Base-by-base conservation (phyloP, 2,329 filamentous ascomycete species). In the Pseudonectria buxi region DNA sequence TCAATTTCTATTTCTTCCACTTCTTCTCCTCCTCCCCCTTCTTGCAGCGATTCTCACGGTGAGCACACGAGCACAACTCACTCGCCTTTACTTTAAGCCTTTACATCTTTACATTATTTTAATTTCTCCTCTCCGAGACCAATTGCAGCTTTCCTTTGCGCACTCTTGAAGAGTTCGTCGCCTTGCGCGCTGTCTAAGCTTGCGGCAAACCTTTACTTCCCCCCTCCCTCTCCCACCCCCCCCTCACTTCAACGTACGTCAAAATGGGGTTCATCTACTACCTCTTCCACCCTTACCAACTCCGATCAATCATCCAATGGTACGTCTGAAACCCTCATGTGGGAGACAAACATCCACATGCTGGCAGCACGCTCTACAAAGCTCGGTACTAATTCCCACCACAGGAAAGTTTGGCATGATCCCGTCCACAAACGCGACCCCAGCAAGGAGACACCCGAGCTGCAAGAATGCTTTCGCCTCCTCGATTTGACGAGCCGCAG, bases 391-490 rank as follows among this genome's bases (percentile, higher is more conserved):
- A 22, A 22, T 29, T 6, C 14, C 15, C 11, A 16, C 18, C 42
- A 32, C 56, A 95, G 88, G 88, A 95, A 94, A 69, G 69, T 94
- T 51, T 96, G 89, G 88, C 92, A 96, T 68, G 87, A 94, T 46
- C 83, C 92, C 10, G 87, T 95, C 14, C 87, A 96, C 69, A 76
- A 74, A 57, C 86, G 90, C 57, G 76, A 95, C 55, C 72, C 77
- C 45, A 69, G 71, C 42, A 85, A 85, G 49, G 92, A 96, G 64
- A 71, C 79, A 18, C 68, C 72, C 35, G 82, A 82, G 12, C 74
- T 94, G 43, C 76, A 78, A 61, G 72, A 79, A 71, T 96, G 92
- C 71, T 96, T 94, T 69, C 69, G 84, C 46, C 86, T 84, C 61
- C 78, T 98, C 47, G 73, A 90, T 53, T 49, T 83, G 68, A 98